Evolutionary conservation across 805 yeast genomes (phyloP), one percentile per base, ranked within the genome.

Genomic region (Candida tallmaniae): DNA sequence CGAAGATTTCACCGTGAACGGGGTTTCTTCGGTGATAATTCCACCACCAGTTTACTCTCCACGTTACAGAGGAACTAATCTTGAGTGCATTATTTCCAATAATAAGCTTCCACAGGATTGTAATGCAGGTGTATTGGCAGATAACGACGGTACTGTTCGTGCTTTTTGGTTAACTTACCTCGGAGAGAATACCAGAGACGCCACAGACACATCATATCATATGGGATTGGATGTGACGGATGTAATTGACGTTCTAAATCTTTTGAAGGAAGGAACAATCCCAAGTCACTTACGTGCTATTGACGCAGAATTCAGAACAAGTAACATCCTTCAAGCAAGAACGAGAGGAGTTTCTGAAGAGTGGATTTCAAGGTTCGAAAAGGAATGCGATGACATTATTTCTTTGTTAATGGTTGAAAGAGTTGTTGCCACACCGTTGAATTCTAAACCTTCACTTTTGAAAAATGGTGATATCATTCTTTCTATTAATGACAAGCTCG

Each of bases 121-220:
- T 58, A 75, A 74, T 18, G 74, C 93, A 3, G 97, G 96, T 46
- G 73, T 87, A 3, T 58, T 89, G 27, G 80, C 83, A 4, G 88
- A 84, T 52, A 58, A 70, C 27, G 83, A 82, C 49, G 97, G 96
- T 9, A 73, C 80, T 0, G 74, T 89, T 9, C 73, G 90, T 41
- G 95, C 93, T 0, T 62, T 89, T 36, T 89, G 96, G 96, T 57
- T 88, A 42, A 73, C 90, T 1, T 87, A 76, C 54, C 67, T 87
- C 34, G 96, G 95, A 12, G 95, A 85, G 45, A 73, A 78, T 31
- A 68, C 64, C 27, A 70, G 73, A 28, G 77, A 76, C 32, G 37
- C 47, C 32, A 67, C 73, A 11, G 93, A 84, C 44, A 71, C 77
- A 17, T 68, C 76, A 41, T 81, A 79, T 55, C 65, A 78, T 37